These are phyloP conservation scores for Diplodia mutila DNA, from an alignment of 2,329 filamentous ascomycete species.

Conservation along the genomic window DNA sequence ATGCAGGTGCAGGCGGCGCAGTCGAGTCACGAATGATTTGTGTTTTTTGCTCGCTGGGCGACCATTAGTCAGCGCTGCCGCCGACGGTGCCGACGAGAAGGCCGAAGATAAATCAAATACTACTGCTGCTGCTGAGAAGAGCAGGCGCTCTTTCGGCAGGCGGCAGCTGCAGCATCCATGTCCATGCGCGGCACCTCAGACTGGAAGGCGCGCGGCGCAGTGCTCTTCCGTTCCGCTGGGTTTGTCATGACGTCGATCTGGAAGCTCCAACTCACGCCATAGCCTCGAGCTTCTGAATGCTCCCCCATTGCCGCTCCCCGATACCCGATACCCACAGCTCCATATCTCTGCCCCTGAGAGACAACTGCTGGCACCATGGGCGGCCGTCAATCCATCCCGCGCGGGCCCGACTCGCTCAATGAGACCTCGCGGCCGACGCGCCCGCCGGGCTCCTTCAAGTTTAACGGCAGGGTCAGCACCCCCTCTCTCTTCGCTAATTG, in stretches of 20 bases:
- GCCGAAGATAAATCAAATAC: not conserved
- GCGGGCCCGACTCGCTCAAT: constrained; percentile 47
- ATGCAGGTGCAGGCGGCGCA: not conserved
- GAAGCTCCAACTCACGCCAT: constrained; percentile 8
- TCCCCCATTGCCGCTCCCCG: not conserved
- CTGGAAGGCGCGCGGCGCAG: not conserved
- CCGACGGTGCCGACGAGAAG: not conserved
- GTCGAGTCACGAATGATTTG: not conserved
- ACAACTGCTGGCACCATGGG: constrained; percentile 42
- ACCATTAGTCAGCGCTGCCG: constrained; percentile 9
- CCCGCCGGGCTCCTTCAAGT: constrained; percentile 16
- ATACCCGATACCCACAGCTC: not conserved
- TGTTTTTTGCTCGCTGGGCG: not conserved
- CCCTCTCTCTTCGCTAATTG: not conserved
- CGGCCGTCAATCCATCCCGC: constrained; percentile 51
- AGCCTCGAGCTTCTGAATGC: not conserved
- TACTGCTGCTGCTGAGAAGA: not conserved
- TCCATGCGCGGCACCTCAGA: not conserved
- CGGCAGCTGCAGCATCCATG: not conserved
- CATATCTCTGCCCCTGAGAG: not conserved
- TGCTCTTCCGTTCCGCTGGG: not conserved
- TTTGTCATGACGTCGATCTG: constrained; percentile 20
- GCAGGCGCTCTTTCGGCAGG: not conserved
- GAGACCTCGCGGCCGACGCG: constrained; percentile 40
- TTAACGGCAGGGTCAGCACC: constrained; percentile 23